Base-by-base conservation (phyloP, 129 eudicot species). In the Artemisia argyi region DNA sequence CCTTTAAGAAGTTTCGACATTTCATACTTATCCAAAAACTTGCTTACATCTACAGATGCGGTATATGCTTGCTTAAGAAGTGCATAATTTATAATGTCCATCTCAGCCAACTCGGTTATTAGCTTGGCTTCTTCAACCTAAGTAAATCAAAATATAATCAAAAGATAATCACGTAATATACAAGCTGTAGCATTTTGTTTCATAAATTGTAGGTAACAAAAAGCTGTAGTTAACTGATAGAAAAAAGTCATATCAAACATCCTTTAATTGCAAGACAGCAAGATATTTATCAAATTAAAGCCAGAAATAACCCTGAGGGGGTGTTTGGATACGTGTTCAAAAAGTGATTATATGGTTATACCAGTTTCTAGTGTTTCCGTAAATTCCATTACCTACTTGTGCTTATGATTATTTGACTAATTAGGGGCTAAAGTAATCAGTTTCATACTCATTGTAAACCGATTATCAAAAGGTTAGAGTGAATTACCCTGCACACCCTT, bases 51-150 rank as follows among this genome's bases (percentile, higher is more conserved):
- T 55, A 85, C 72, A 47, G 96, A 93, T 46, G 95, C 73, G 59
- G 81, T 72, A 64, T 90, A 89, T 58, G 98, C 98, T 72, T 90
- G 96, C 78, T 87, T 85, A 47, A 93, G 87, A 70, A 93, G 92
- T 19, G 85, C 72, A 77, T 93, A 83, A 60, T 93, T 84, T 56
- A 89, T 85, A 59, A 79, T 79, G 72, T 93, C 92, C 81, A 66
- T 75, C 73, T 83, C 97, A 12, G 89, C 97, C 65, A 93, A 76
- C 75, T 93, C 95, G 10, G 91, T 88, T 58, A 93, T 87, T 62
- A 93, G 81, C 76, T 87, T 93, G 53, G 91, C 97, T 77, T 93
- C 98, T 80, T 93, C 98, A 72, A 88, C 95, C 98, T 93, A 80
- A 68, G 78, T 48, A 48, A 52, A 71, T 54, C 62, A 81, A 12